Evolutionary conservation across 2,329 filamentous ascomycete genomes (phyloP).

Genomic region (Colletotrichum sp.): DNA sequence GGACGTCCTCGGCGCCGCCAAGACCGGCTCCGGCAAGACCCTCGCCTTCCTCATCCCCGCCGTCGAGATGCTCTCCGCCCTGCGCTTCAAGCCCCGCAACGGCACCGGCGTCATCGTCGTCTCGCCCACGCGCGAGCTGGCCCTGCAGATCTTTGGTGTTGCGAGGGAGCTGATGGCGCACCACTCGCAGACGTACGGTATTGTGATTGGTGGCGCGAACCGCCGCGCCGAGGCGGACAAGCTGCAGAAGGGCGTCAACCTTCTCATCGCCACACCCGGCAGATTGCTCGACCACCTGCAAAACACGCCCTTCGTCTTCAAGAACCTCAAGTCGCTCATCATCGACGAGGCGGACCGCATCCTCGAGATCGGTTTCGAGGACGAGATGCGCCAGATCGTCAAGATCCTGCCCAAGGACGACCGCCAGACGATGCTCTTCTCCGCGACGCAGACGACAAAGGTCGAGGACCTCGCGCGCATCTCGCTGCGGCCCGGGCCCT

Average conservation of each 20-base stretch:
- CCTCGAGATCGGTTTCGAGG: conserved; percentile 96
- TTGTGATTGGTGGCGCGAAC: conserved; percentile 96
- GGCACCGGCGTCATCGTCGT: conserved; percentile 92
- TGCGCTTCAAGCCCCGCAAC: conserved; percentile 94
- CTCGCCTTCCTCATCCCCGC: conserved; percentile 93
- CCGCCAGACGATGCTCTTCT: conserved; percentile 97
- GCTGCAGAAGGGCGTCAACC: conserved; percentile 90
- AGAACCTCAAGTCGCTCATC: conserved; percentile 89
- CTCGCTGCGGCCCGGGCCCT: conserved; percentile 85
- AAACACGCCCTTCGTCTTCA: conserved; percentile 90
- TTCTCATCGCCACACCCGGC: conserved; percentile 92
- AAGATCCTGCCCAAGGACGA: conserved; percentile 89
- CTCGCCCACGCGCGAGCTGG: conserved; percentile 90
- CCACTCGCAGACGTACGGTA: conserved; percentile 94
- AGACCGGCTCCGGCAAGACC: conserved; percentile 96
- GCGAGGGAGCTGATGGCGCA: conserved; percentile 90
- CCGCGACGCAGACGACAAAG: conserved; percentile 97
- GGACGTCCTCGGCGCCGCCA: conserved; percentile 93
- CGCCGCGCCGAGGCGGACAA: conserved; percentile 91
- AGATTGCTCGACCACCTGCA: conserved; percentile 92
- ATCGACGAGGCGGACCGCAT: conserved; percentile 98
- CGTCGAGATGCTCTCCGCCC: conserved; percentile 87
- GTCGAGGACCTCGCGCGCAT: conserved; percentile 96
- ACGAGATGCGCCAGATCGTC: conserved; percentile 96
- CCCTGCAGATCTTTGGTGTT: conserved; percentile 95